Conservation (phyloP, 192 early-diverging fungal species). For the Coemansia sp. region DNA sequence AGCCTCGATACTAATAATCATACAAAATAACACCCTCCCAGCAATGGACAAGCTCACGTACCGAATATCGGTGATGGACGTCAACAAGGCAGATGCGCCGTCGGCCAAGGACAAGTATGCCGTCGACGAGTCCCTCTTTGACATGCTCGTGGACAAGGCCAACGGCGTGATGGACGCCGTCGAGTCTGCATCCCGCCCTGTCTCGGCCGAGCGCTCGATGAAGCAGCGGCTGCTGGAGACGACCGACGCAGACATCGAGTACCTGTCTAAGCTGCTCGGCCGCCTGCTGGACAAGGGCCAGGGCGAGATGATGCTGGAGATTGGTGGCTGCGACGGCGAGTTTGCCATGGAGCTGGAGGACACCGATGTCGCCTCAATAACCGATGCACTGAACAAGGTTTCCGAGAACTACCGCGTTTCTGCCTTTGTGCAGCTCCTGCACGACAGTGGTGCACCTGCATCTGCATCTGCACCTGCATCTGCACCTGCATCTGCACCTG, state of each 20-base stretch:
- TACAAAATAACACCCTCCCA: neutral
- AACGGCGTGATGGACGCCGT: neutral
- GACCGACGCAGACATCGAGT: conserved; percentile 46
- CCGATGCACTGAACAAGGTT: conserved; percentile 38
- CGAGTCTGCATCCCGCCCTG: too few relatives aligned
- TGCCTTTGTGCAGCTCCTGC: conserved; percentile 35
- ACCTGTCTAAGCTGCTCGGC: conserved; percentile 37
- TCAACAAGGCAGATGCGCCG: conserved; percentile 1
- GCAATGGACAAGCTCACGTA: conserved; percentile 18
- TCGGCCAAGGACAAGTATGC: conserved; percentile 27
- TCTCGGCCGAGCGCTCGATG: conserved; percentile 9
- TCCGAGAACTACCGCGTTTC: conserved; percentile 7
- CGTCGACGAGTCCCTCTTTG: conserved; percentile 43
- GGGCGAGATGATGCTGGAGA: conserved; percentile 76
- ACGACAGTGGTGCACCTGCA: conserved; percentile 16
- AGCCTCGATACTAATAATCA: neutral
- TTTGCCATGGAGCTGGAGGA: conserved; percentile 61
- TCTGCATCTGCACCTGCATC: conserved; percentile 2
- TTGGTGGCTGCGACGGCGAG: conserved; percentile 75
- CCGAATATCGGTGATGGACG: conserved; percentile 16
- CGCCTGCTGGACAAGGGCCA: conserved; percentile 54
- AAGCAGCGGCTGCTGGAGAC: conserved; percentile 54
- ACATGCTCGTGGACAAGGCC: conserved; percentile 38
- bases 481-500: neutral
- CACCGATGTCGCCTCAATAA: conserved; percentile 44